Evolutionary conservation across 116 monocot genomes (phyloP), one percentile per base, ranked within the genome.

Genomic region (Trichopus zeylanicus): DNA sequence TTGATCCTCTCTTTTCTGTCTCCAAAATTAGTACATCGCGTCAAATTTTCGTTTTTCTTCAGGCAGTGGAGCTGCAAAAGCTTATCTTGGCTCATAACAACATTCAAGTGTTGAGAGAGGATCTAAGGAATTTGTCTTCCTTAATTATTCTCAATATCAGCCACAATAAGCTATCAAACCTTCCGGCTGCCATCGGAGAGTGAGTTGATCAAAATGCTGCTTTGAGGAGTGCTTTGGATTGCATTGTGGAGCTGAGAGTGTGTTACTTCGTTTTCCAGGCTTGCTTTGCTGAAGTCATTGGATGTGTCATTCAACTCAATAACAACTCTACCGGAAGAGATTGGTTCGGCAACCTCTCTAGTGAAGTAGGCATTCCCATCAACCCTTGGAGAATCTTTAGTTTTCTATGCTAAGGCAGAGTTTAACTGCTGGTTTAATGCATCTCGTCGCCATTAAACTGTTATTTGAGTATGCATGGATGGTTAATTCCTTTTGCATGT

Each of bases 81-180:
- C 83, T 95, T 51, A 84, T 95, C 48, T 67, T 95, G 75, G 95
- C 90, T 70, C 95, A 95, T 68, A 95, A 95, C 64, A 69, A 87
- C 52, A 59, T 95, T 51, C 86, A 95, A 68, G 62, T 67, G 31
- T 48, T 95, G 67, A 70, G 68, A 60, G 86, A 95, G 51, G 86
- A 95, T 55, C 55, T 95, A 34, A 75, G 67, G 55, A 89, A 77
- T 53, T 74, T 95, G 51, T 57, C 76, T 15, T 73, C 77, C 56
- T 56, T 95, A 38, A 47, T 81, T 56, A 84, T 89, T 20, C 56
- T 95, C 22, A 95, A 95, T 78, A 55, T 95, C 29, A 95, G 90
- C 65, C 90, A 95, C 71, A 95, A 95, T 58, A 95, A 70, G 31
- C 70, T 95, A 48, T 76, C 81, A 21, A 61, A 24, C 59, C 76